A percentile compares a stretch with the other conserved stretches of the same genome.
Conservation (phyloP, 2,329 filamentous ascomycete species). For the Paramyrothecium roridum region DNA sequence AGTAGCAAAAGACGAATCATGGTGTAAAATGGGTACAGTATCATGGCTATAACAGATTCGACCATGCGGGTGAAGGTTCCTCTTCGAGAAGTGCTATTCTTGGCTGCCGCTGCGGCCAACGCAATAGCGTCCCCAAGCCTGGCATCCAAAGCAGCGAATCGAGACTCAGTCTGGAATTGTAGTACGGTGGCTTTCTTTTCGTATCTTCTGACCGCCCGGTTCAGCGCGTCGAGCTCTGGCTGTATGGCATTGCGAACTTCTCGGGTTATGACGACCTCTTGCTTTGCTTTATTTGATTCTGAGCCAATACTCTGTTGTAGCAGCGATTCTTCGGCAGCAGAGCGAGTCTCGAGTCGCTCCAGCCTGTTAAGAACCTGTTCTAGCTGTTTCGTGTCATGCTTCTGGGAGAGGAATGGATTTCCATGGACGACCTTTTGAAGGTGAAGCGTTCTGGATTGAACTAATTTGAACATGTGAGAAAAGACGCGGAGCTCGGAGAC, state of each 20-base stretch:
- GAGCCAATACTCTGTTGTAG: constrained; percentile 22
- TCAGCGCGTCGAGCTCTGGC: constrained; percentile 82
- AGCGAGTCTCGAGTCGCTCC: constrained; percentile 63
- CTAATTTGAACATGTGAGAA: constrained; percentile 76
- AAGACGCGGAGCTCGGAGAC: constrained; percentile 82
- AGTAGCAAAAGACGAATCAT: constrained; percentile 36
- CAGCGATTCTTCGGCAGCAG: constrained; percentile 19
- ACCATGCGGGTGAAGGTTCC: constrained; percentile 33
- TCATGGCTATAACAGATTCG: constrained; percentile 28
- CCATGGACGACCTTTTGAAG: constrained; percentile 70
- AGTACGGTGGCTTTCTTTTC: constrained; percentile 83
- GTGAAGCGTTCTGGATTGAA: constrained; percentile 75
- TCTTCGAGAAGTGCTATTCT: constrained; percentile 37
- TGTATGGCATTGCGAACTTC: constrained; percentile 67
- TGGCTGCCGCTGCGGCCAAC: constrained; percentile 73
- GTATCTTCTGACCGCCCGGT: constrained; percentile 83
- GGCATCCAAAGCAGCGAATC: constrained; percentile 68
- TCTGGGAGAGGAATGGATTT: constrained; percentile 37
- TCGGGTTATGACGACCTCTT: constrained; percentile 41
- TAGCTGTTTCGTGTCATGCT: constrained; percentile 37
- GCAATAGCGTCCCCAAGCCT: constrained; percentile 74
- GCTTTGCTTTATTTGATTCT: constrained; percentile 31
- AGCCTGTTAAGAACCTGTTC: constrained; percentile 63
- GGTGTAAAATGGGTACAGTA: constrained; percentile 40
- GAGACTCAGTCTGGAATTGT: constrained; percentile 71